Percentiles rank a stretch among this genome's conserved stretches.
Conservation (phyloP, 1,284 basidiomycete genomes). For the Apiotrichum sp. region DNA sequence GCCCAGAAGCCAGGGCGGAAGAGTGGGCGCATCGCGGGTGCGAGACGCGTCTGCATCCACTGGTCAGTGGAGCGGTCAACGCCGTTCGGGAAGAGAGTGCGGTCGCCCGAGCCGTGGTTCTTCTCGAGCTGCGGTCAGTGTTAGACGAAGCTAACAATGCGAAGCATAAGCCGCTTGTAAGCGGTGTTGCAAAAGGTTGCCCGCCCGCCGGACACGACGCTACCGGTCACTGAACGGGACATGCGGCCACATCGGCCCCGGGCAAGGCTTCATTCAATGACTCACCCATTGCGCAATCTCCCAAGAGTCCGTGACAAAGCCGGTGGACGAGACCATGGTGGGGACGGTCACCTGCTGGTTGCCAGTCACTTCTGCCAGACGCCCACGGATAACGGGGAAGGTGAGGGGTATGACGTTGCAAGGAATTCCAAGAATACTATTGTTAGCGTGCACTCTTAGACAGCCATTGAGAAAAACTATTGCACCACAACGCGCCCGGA, state of each 20-base stretch:
- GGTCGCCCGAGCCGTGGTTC: slow-evolving; percentile 20
- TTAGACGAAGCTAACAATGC: background rate
- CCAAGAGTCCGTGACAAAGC: slow-evolving; percentile 31
- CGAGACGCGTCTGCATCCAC: slow-evolving; percentile 25
- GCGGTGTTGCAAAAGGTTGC: too few relatives aligned
- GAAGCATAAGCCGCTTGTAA: too few relatives aligned
- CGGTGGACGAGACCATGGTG: slow-evolving; percentile 20
- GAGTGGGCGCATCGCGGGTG: slow-evolving; percentile 17
- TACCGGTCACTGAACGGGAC: too few relatives aligned
- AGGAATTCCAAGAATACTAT: slow-evolving; percentile 23
- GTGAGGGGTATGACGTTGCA: slow-evolving; percentile 14
- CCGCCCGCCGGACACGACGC: too few relatives aligned
- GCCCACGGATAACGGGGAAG: slow-evolving; percentile 24
- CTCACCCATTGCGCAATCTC: slow-evolving; percentile 32
- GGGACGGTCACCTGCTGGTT: slow-evolving; percentile 35
- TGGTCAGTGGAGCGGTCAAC: slow-evolving; percentile 26
- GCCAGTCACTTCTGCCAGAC: slow-evolving; percentile 23
- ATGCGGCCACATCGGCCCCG: too few relatives aligned
- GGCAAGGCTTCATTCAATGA: background rate
- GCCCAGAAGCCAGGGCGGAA: slow-evolving; percentile 12
- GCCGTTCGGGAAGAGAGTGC: slow-evolving; percentile 25
- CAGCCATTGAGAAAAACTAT: too few relatives aligned
- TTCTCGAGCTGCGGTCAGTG: slow-evolving; percentile 24
- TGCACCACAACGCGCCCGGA: too few relatives aligned
- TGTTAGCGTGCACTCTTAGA: background rate